phyloP scores from a whole-genome alignment of 495 filamentous ascomycete species.

The Penicillium paxilli region DNA sequence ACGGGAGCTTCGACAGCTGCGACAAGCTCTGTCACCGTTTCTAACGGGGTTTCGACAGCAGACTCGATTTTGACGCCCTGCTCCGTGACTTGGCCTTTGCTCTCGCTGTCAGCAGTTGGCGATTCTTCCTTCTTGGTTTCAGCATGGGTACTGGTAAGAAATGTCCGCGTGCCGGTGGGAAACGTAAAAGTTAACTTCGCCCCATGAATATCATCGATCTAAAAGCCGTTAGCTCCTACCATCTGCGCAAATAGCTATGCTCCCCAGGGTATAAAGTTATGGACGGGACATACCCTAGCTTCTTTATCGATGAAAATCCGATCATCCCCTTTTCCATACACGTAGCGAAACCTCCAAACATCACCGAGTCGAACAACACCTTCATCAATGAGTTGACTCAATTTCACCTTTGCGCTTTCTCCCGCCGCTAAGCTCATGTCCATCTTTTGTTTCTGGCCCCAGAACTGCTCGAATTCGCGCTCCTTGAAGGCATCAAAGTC shows the following conservation, averaged over 20 bases:
- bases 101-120: background rate
- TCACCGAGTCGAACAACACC: conserved; percentile 52
- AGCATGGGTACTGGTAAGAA: conserved; percentile 21
- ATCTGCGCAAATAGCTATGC: background rate
- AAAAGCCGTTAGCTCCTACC: conserved; percentile 10
- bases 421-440: conserved; percentile 39
- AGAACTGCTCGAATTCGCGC: conserved; percentile 64
- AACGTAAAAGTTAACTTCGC: conserved; percentile 39
- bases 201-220: conserved; percentile 41
- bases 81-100: background rate
- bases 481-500: conserved; percentile 70
- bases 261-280: background rate
- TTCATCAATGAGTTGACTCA: conserved; percentile 44
- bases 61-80: too few relatives aligned
- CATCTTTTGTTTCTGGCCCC: conserved; percentile 63
- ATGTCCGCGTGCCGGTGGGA: conserved; percentile 46
- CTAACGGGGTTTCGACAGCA: too few relatives aligned
- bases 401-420: conserved; percentile 49
- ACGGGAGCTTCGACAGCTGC: too few relatives aligned
- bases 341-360: conserved; percentile 46
- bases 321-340: conserved; percentile 26
- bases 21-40: too few relatives aligned
- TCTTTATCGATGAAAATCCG: conserved; percentile 51
- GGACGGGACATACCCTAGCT: conserved; percentile 33
- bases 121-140: background rate